phyloP scores from a whole-genome alignment of 139 green algal species.

The Eudorina sp. region DNA sequence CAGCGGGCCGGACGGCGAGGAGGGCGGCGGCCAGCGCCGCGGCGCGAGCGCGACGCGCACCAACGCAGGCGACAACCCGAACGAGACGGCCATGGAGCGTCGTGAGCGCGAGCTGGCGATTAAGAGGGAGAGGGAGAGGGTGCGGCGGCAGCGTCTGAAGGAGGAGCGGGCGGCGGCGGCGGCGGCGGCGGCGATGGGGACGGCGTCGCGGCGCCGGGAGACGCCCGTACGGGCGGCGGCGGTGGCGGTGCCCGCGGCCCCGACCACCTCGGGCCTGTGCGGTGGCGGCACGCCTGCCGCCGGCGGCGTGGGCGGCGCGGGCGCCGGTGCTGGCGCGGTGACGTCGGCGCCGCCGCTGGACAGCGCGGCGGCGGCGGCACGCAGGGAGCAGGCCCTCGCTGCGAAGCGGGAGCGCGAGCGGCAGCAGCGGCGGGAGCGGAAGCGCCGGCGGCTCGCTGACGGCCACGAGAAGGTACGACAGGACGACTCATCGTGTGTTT shows the following conservation, averaged over 20 bases:
- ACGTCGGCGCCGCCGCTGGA: neutral
- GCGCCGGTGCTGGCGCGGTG: neutral
- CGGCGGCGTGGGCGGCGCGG: neutral
- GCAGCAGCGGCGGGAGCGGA: slow-evolving; percentile 5
- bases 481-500: neutral
- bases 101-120: slow-evolving; percentile 30
- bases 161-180: slow-evolving; percentile 23
- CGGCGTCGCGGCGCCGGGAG: neutral
- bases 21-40: neutral
- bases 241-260: neutral
- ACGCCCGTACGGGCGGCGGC: neutral
- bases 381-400: slow-evolving; percentile 8
- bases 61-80: neutral
- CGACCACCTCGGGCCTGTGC: neutral
- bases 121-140: slow-evolving; percentile 26
- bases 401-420: slow-evolving; percentile 26
- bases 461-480: neutral
- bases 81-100: neutral
- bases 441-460: neutral
- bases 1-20: neutral
- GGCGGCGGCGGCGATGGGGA: neutral
- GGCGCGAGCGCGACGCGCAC: neutral
- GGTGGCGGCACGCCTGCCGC: neutral
- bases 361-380: neutral
- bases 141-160: slow-evolving; percentile 26